These are phyloP conservation scores for Phallus indusiatus DNA, from an alignment of 768 basidiomycete species.

Conservation along the genomic window DNA sequence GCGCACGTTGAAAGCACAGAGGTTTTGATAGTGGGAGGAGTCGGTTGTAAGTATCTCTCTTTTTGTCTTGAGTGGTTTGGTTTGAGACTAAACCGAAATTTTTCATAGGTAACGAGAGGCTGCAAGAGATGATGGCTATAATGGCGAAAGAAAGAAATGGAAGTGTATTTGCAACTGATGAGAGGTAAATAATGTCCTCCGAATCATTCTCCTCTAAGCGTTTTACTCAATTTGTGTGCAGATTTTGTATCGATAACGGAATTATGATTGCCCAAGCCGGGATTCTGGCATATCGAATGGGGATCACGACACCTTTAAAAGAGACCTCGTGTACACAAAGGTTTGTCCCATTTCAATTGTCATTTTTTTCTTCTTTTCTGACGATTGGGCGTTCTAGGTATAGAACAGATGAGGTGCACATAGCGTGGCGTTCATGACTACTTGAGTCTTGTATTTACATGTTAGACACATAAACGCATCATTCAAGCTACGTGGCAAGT, in stretches of 20 bases:
- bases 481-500: no score
- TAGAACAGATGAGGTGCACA: conserved; percentile 89
- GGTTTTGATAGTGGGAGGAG: conserved; percentile 95
- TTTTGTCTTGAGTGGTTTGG: neutral
- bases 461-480: no score
- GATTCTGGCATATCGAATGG: conserved; percentile 86
- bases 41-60: conserved; percentile 75
- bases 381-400: conserved; percentile 44
- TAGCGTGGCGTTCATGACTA: conserved; percentile 70
- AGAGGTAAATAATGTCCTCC: conserved; percentile 46
- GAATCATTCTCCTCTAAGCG: neutral
- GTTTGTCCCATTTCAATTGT: conserved; percentile 29
- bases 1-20: conserved; percentile 96
- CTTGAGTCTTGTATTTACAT: neutral
- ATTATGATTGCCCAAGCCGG: conserved; percentile 99
- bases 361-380: neutral
- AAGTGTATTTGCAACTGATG: conserved; percentile 89
- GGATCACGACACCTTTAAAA: conserved; percentile 61
- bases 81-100: conserved; percentile 2
- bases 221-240: conserved; percentile 22
- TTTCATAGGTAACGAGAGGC: conserved; percentile 71
- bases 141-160: conserved; percentile 91
- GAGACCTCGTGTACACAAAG: conserved; percentile 90
- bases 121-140: conserved; percentile 98
- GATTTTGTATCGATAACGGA: conserved; percentile 98